Conservation (phyloP, 2,329 filamentous ascomycete genomes). For the Gliomastix tumulicola region DNA sequence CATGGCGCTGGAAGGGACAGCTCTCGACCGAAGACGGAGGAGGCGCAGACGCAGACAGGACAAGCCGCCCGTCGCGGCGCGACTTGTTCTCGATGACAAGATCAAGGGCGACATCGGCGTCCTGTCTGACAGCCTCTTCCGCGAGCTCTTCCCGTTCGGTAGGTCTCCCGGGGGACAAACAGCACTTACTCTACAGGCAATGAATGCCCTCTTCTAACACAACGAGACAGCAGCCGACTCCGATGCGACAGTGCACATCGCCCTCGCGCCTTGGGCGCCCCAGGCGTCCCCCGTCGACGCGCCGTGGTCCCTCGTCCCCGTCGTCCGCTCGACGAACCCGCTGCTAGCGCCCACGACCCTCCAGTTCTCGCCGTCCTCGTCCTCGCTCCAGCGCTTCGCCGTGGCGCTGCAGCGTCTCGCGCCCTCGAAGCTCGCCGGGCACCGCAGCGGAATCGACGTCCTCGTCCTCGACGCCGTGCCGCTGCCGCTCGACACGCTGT, state of each 20-base stretch:
- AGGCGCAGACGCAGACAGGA: constrained; percentile 53
- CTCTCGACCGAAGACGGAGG: constrained; percentile 13
- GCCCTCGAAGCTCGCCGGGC: constrained; percentile 66
- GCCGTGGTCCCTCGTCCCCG: constrained; percentile 80
- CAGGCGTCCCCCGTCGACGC: constrained; percentile 50
- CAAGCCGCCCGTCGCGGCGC: constrained; percentile 70
- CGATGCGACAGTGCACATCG: constrained; percentile 47
- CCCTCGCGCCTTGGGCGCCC: constrained; percentile 68
- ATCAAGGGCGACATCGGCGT: constrained; percentile 80
- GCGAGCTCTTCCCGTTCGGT: constrained; percentile 75
- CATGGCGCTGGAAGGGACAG: constrained; percentile 1
- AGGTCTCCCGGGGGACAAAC: no score
- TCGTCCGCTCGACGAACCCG: constrained; percentile 56
- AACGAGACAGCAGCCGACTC: constrained; percentile 16
- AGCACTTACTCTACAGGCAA: no score
- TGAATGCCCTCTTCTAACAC: neutral
- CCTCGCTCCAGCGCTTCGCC: constrained; percentile 73
- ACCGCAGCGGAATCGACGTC: constrained; percentile 75
- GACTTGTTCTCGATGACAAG: constrained; percentile 77
- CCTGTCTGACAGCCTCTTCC: constrained; percentile 78
- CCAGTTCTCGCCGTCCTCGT: constrained; percentile 67
- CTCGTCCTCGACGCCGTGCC: constrained; percentile 75
- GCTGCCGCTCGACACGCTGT: constrained; percentile 75
- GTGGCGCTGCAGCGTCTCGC: constrained; percentile 65
- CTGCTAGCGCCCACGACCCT: constrained; percentile 70